These are phyloP conservation scores for Trichoderma parareesei DNA, from an alignment of 495 filamentous ascomycete genomes.

Conservation along the genomic window DNA sequence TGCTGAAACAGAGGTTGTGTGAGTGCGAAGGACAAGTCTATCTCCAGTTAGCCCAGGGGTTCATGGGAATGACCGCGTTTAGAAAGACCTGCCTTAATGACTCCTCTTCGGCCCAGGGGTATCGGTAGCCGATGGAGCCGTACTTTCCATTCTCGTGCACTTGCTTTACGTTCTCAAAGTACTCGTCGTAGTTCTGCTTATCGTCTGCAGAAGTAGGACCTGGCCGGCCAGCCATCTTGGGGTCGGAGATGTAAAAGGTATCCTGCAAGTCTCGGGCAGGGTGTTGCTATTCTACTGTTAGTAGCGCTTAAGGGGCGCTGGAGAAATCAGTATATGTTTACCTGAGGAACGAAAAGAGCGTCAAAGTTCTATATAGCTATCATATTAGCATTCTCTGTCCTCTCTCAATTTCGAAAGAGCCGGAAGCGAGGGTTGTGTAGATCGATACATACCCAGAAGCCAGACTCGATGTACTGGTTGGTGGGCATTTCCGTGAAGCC, in stretches of 20 bases:
- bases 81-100: constrained; percentile 38
- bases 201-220: constrained; percentile 49
- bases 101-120: constrained; percentile 87
- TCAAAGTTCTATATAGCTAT: constrained; percentile 65
- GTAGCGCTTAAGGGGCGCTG: background rate
- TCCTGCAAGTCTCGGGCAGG: constrained; percentile 94
- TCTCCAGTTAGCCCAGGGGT: background rate
- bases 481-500: constrained; percentile 83
- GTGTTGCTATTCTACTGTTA: constrained; percentile 50
- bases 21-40: constrained; percentile 82
- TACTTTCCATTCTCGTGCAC: constrained; percentile 84
- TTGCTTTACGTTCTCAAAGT: constrained; percentile 75
- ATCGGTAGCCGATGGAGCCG: constrained; percentile 90
- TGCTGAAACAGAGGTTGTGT: constrained; percentile 86
- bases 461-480: constrained; percentile 76
- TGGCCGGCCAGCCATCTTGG: constrained; percentile 65
- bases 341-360: constrained; percentile 86
- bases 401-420: too few species aligned
- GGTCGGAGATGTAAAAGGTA: constrained; percentile 96
- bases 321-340: background rate
- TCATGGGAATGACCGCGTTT: too few species aligned
- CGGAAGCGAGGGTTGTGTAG: constrained; percentile 37
- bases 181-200: constrained; percentile 66
- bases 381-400: background rate
- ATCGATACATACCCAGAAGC: constrained; percentile 59